Conservation (phyloP, 768 basidiomycete genomes). For the Rhizopogon vesiculosus region DNA sequence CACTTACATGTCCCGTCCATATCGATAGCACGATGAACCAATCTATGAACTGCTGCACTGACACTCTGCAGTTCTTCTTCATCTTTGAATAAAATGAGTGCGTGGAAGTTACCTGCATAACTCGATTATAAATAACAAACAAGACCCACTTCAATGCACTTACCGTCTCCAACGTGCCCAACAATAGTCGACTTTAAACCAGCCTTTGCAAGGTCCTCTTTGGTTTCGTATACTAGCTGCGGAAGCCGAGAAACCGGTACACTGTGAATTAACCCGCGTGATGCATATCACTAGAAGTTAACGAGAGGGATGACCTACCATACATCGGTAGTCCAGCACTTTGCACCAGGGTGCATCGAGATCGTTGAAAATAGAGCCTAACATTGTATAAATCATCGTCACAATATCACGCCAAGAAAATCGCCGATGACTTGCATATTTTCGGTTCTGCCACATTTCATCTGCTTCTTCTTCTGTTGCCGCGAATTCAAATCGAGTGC, state of each 20-base stretch:
- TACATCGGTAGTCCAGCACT: conserved; percentile 86
- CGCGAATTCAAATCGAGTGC: conserved; percentile 68
- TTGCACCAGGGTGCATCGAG: conserved; percentile 55
- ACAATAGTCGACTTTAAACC: conserved; percentile 67
- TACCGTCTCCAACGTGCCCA: conserved; percentile 78
- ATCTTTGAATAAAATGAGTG: conserved; percentile 52
- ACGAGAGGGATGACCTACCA: conserved; percentile 45
- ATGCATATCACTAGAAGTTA: not conserved
- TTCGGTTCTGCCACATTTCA: conserved; percentile 80
- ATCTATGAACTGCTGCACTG: conserved; percentile 59
- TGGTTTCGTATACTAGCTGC: conserved; percentile 70
- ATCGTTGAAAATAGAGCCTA: conserved; percentile 60
- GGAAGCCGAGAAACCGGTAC: conserved; percentile 70
- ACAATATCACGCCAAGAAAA: not conserved
- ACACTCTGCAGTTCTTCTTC: conserved; percentile 54
- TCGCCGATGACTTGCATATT: conserved; percentile 41
- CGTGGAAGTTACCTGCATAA: conserved; percentile 38
- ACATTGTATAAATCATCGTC: not conserved
- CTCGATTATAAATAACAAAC: not conserved
- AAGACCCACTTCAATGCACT: conserved; percentile 27
- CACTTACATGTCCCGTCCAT: conserved; percentile 73
- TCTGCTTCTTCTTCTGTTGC: conserved; percentile 70
- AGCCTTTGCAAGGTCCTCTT: conserved; percentile 62
- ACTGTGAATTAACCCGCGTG: conserved; percentile 23
- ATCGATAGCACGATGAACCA: conserved; percentile 65